Evolutionary conservation across 345 rosid species (phyloP).

Genomic region (Stellera chamaejasme): DNA sequence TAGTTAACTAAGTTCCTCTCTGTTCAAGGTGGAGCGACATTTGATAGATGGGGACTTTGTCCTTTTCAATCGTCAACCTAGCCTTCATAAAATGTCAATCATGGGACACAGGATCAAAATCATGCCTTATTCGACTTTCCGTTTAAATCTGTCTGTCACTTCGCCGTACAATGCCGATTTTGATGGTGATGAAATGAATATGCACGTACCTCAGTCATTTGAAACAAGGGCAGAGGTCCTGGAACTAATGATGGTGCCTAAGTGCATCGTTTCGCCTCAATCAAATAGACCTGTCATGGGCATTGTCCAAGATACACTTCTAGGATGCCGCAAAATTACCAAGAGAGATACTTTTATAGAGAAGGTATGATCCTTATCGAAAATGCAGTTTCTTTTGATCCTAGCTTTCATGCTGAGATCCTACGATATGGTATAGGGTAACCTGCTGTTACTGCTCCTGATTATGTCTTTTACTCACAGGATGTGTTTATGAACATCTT

Average conservation of each 20-base stretch:
- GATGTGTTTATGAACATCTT: slow-evolving; percentile 95
- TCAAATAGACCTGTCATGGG: slow-evolving; percentile 99
- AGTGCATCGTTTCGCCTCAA: slow-evolving; percentile 96
- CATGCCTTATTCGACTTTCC: slow-evolving; percentile 97
- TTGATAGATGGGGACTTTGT: slow-evolving; percentile 88
- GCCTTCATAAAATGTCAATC: slow-evolving; percentile 98
- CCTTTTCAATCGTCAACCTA: slow-evolving; percentile 94
- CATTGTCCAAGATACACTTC: slow-evolving; percentile 92
- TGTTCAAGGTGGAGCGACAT: slow-evolving; percentile 88
- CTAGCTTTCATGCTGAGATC: background rate
- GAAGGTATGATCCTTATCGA: slow-evolving; percentile 41
- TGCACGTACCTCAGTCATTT: slow-evolving; percentile 96
- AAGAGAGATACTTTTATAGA: slow-evolving; percentile 98
- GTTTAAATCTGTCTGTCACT: slow-evolving; percentile 86
- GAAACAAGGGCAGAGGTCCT: slow-evolving; percentile 97
- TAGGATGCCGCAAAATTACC: slow-evolving; percentile 96
- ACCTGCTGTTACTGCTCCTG: slow-evolving; percentile 5
- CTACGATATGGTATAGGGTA: background rate
- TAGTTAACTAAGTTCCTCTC: no score
- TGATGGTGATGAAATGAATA: slow-evolving; percentile 99
- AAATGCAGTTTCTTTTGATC: background rate
- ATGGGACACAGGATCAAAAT: slow-evolving; percentile 97
- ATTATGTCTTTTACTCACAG: slow-evolving; percentile 25
- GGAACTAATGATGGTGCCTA: slow-evolving; percentile 99
- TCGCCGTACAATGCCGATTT: slow-evolving; percentile 99